Base-by-base conservation (phyloP, 2,329 filamentous ascomycete genomes). In the Alternaria gaisen region DNA sequence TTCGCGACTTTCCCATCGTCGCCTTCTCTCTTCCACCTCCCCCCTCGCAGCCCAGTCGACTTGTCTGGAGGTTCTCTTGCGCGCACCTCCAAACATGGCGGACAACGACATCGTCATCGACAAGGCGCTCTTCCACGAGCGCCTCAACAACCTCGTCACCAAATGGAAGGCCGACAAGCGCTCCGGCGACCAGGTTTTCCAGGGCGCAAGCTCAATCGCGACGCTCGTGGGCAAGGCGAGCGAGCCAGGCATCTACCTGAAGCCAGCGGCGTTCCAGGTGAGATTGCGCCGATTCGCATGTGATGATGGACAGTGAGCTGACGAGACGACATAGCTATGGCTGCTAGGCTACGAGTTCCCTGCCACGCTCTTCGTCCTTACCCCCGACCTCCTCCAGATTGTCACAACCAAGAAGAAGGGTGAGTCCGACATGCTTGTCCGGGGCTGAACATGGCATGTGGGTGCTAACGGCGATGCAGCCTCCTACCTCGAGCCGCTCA, bases 381-480 rank as follows among this genome's bases (percentile, higher is more conserved):
- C 94, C 1, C 83, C 90, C 63, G 95, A 98, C 63, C 88, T 89
- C 47, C 85, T 98, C 71, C 96, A 95, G 81, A 90, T 98, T 61
- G 89, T 99, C 67, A 99, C 95, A 7, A 99, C 95, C 6, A 90
- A 92, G 60, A 99, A 99, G 83, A 99, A 99, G 88, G 94, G 93
- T 97, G 77, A 66, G 72, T 63, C 24, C 26, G 18, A 16, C 20
- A 22, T 32, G 22, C 11, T 11, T 7, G 20, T 10, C 28, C 46
- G 16, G 20, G n/a, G 46, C 47, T 42, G 53, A 38, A 34, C 38
- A 14, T 2, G 16, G 34, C 10, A 18, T 16, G 3, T n/a, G 26
- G 6, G n/a, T 53, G 64, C 69, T 72, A 63, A 68, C 60, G 83
- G 70, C 53, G 54, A 38, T 68, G 40, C 71, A 97, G 94, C 95